Conservation (phyloP, 345 rosid genomes). For the Bretschneidera sinensis region DNA sequence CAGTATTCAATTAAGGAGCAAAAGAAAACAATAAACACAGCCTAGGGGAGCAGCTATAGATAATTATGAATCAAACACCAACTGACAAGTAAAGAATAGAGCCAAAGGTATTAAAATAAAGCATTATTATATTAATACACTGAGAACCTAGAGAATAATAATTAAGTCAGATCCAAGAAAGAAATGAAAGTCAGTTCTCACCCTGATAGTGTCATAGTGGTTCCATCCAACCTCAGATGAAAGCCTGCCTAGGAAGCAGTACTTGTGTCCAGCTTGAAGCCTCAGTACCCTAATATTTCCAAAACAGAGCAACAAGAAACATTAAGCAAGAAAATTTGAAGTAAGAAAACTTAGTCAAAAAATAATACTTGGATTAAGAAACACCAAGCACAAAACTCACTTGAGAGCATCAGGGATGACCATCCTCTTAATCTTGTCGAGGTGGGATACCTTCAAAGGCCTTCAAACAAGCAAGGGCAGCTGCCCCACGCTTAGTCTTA, state of each 20-base stretch:
- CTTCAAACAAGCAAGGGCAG: conserved; percentile 66
- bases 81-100: not conserved
- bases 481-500: conserved; percentile 78
- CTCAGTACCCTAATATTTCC: conserved; percentile 47
- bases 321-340: not conserved
- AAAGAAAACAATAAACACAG: not conserved
- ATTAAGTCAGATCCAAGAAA: not conserved
- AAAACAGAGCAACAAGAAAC: not conserved
- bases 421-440: conserved; percentile 77
- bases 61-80: no score
- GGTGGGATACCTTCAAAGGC: conserved; percentile 73
- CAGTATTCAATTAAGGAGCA: not conserved
- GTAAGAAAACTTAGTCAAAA: not conserved
- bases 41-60: no score
- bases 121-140: no score
- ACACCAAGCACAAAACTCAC: conserved; percentile 27
- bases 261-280: conserved; percentile 64
- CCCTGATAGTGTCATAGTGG: conserved; percentile 77
- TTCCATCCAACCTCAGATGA: conserved; percentile 90
- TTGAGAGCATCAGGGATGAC: conserved; percentile 85
- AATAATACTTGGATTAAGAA: not conserved
- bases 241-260: conserved; percentile 60
- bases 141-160: not conserved
- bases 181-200: conserved; percentile 16
- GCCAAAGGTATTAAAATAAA: not conserved